phyloP scores from a whole-genome alignment of 495 filamentous ascomycete species.

The Aspergillus avenaceus region DNA sequence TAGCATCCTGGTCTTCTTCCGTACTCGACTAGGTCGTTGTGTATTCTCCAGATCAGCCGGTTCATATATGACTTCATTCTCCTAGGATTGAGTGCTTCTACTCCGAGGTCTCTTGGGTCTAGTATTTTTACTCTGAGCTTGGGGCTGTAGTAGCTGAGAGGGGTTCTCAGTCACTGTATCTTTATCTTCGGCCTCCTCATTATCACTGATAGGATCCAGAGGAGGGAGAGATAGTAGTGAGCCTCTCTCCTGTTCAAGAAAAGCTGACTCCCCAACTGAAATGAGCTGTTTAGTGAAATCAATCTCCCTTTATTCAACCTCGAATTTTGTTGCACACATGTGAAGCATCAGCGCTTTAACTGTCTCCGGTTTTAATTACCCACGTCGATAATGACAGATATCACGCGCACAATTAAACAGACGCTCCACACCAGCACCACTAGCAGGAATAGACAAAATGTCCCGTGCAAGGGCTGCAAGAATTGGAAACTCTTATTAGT shows the following conservation, averaged over 20 bases:
- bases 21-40: neutral
- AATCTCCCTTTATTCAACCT: neutral
- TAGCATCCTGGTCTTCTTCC: neutral
- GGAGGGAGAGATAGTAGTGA: neutral
- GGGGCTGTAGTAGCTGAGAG: no score
- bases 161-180: no score
- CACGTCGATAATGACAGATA: slow-evolving; percentile 14
- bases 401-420: slow-evolving; percentile 15
- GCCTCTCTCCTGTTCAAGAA: neutral
- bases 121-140: neutral
- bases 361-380: neutral
- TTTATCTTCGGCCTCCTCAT: neutral
- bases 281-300: neutral
- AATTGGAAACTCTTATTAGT: slow-evolving; percentile 8
- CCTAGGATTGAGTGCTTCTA: neutral
- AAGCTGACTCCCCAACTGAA: neutral
- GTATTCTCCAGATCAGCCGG: neutral
- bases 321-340: neutral
- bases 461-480: slow-evolving; percentile 10
- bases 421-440: slow-evolving; percentile 11
- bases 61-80: neutral
- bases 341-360: neutral
- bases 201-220: neutral
- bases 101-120: neutral
- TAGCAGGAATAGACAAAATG: slow-evolving; percentile 10